Evolutionary conservation across 2,329 filamentous ascomycete genomes (phyloP).

Genomic region (Fusarium sterilihyphosum): DNA sequence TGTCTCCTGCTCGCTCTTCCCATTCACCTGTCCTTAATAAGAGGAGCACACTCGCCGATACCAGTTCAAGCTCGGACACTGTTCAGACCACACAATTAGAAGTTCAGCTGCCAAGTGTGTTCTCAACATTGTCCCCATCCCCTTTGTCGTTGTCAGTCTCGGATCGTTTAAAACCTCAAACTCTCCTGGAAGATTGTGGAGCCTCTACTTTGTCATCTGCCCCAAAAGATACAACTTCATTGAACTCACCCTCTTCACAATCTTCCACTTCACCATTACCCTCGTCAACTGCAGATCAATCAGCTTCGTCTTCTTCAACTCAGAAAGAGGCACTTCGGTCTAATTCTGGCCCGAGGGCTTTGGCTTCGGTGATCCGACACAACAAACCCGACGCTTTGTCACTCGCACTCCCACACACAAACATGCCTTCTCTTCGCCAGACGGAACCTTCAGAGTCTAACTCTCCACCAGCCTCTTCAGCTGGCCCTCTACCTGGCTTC

Average conservation of each 20-base stretch:
- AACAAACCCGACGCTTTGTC: conserved; percentile 72
- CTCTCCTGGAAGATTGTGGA: conserved; percentile 40
- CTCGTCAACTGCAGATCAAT: conserved; percentile 4
- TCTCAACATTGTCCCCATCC: conserved; percentile 11
- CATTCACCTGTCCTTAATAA: conserved; percentile 33
- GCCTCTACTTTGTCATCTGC: conserved; percentile 30
- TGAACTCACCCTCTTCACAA: not conserved
- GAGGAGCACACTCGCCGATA: conserved; percentile 29
- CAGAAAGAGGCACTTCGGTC: conserved; percentile 13
- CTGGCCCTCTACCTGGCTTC: conserved; percentile 8
- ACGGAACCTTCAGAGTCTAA: conserved; percentile 49
- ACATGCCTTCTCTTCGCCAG: conserved; percentile 63
- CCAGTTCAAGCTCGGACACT: not conserved
- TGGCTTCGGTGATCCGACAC: conserved; percentile 73
- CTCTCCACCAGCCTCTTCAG: conserved; percentile 5
- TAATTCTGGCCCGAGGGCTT: conserved; percentile 78
- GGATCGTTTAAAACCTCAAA: conserved; percentile 29
- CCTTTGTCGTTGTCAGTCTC: conserved; percentile 17
- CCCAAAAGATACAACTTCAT: conserved; percentile 13
- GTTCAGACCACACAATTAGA: conserved; percentile 5
- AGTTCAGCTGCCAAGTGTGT: conserved; percentile 3
- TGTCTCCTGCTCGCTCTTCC: conserved; percentile 31
- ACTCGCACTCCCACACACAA: conserved; percentile 50
- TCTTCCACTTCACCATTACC: conserved; percentile 15
- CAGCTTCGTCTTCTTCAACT: conserved; percentile 41